phyloP scores from a whole-genome alignment of 257 asterid genomes.

The Buddleja alternifolia region DNA sequence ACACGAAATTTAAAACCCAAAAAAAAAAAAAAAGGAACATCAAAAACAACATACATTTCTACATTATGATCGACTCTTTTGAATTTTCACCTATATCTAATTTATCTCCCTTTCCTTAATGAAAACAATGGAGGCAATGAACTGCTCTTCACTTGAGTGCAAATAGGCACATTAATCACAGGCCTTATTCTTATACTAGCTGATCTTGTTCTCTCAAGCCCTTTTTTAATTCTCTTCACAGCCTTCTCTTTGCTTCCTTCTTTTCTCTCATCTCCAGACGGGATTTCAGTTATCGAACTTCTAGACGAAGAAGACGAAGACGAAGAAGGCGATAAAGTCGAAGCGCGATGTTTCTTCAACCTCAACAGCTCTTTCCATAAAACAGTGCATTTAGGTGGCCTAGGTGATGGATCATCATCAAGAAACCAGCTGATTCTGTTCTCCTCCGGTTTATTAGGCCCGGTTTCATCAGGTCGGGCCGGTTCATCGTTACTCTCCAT shows the following conservation, averaged over 20 bases:
- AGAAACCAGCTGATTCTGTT: constrained; percentile 60
- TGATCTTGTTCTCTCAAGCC: constrained; percentile 68
- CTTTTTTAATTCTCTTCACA: constrained; percentile 59
- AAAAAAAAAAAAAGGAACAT: neutral
- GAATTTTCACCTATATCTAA: too few species aligned
- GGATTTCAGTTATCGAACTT: constrained; percentile 30
- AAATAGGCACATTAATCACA: constrained; percentile 67
- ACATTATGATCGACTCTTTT: constrained; percentile 40
- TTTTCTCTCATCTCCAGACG: constrained; percentile 36
- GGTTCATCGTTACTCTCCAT: constrained; percentile 20
- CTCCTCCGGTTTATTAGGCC: neutral
- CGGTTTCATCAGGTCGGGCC: constrained; percentile 18
- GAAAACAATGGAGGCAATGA: constrained; percentile 63
- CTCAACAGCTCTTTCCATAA: constrained; percentile 78
- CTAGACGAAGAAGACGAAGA: constrained; percentile 50
- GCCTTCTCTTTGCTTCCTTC: constrained; percentile 42
- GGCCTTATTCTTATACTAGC: constrained; percentile 69
- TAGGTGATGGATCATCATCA: constrained; percentile 93
- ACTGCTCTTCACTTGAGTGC: constrained; percentile 58
- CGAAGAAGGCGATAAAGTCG: constrained; percentile 56
- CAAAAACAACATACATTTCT: constrained; percentile 32
- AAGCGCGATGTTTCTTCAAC: constrained; percentile 62
- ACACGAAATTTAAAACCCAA: constrained; percentile 25
- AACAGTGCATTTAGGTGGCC: constrained; percentile 93
- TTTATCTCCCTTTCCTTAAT: constrained; percentile 51